Evolutionary conservation across 257 asterid species (phyloP), one percentile per base, ranked within the genome.

Genomic region (Capsicum rhomboideum): DNA sequence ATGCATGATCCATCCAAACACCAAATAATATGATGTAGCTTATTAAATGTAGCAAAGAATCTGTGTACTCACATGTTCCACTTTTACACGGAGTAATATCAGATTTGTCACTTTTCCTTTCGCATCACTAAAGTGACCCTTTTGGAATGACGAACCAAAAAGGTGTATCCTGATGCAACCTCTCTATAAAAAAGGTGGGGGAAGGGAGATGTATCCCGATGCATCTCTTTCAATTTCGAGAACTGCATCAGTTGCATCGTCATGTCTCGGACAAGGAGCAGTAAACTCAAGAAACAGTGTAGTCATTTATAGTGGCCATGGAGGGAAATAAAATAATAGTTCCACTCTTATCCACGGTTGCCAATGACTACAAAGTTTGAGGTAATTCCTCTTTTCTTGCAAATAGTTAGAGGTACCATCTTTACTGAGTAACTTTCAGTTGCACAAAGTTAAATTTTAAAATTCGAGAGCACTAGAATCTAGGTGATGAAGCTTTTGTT

Each of bases 41-140:
- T 58, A 29, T 71, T 26, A 61, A 64, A 20, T 92, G 92, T 91
- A 28, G 97, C 95, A 92, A 86, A 82, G 79, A 85, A 82, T 80
- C 78, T 66, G 85, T 42, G 84, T 86, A 87, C 85, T 58, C 89
- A 93, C 94, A 85, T 56, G 85, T 79, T 90, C 68, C 85, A 86
- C 94, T 91, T 84, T 83, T 87, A 84, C 91, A 82, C 78, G 90
- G 90, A 91, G 86, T 82, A 61, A 79, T 63, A 88, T 82, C 87
- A 85, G 85, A 64, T 74, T 92, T 85, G 85, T 86, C 89, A 66
- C 84, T 29, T 77, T 91, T 87, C 82, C 71, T 93, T 46, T 95
- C 58, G 97, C 98, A 95, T 91, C 96, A 86, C 14, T 81, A 85
- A 90, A 93, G 97, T 93, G 98, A 93, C 91, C 97, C 89, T 89